Conservation (phyloP, 1,139 yeast genomes). For the Zhuliangozyma blackwelliae region DNA sequence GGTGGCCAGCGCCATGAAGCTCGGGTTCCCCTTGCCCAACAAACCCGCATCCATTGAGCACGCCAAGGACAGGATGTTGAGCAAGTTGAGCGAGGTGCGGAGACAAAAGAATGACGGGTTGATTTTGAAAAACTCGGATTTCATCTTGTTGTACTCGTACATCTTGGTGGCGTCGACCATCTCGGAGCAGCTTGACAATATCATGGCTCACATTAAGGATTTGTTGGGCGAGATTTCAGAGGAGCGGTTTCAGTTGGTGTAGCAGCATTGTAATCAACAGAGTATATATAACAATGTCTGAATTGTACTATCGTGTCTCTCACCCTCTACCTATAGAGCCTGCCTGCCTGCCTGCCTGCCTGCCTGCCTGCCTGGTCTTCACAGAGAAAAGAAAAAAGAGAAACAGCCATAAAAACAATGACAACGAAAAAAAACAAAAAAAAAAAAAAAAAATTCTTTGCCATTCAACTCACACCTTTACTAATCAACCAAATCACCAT, state of each 20-base stretch:
- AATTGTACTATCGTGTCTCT: too few relatives aligned
- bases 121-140: constrained; percentile 56
- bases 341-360: too few relatives aligned
- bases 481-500: background rate
- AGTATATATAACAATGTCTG: too few relatives aligned
- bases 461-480: background rate
- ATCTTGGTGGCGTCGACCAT: constrained; percentile 67
- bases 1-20: constrained; percentile 70
- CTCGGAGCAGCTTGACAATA: constrained; percentile 57
- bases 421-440: too few relatives aligned
- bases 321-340: too few relatives aligned
- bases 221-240: constrained; percentile 62
- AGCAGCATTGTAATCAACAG: too few relatives aligned
- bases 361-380: too few relatives aligned
- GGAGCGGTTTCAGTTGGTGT: constrained; percentile 43
- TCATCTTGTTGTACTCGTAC: constrained; percentile 71
- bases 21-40: constrained; percentile 74
- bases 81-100: constrained; percentile 55
- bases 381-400: too few relatives aligned
- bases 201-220: constrained; percentile 50
- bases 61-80: constrained; percentile 66
- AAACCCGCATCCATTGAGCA: constrained; percentile 77
- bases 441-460: too few relatives aligned
- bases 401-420: too few relatives aligned
- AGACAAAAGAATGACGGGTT: constrained; percentile 17